Conservation (phyloP, 306 rosid genomes). For the Lathyrus tuberosus region DNA sequence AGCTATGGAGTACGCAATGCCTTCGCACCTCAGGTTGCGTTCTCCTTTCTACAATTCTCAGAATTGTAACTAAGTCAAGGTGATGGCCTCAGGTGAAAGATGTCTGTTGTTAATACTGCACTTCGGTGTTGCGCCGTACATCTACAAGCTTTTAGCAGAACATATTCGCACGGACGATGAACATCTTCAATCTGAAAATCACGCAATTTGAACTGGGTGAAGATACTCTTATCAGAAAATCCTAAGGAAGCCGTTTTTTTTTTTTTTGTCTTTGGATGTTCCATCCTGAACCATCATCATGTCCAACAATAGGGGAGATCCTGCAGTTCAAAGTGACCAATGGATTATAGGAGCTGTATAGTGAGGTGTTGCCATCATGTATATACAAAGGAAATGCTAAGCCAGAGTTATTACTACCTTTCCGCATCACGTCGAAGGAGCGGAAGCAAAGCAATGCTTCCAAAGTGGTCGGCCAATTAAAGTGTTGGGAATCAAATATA, state of each 20-base stretch:
- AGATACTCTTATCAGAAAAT: conserved; percentile 79
- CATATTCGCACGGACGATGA: no score
- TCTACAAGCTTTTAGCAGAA: no score
- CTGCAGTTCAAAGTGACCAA: conserved; percentile 77
- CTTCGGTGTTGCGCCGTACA: no score
- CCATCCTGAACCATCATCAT: conserved; percentile 94
- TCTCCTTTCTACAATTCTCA: no score
- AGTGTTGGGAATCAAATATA: conserved; percentile 75
- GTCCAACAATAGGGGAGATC: conserved; percentile 92
- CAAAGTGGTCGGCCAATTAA: conserved; percentile 65
- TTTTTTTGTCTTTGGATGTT: conserved; percentile 87
- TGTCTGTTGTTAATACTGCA: no score
- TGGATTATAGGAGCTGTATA: conserved; percentile 56
- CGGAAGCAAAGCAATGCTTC: conserved; percentile 69
- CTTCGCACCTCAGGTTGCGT: no score
- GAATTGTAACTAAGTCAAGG: no score
- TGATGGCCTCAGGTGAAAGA: no score
- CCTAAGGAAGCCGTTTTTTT: conserved; percentile 95
- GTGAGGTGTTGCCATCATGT: conserved; percentile 59
- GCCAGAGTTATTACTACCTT: conserved; percentile 70
- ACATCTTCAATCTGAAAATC: no score
- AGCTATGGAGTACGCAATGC: no score
- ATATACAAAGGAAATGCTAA: conserved; percentile 73
- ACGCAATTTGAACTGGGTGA: no score
- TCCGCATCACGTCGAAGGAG: conserved; percentile 58